Conservation (phyloP, 805 yeast species). For the Brettanomyces sp. region DNA sequence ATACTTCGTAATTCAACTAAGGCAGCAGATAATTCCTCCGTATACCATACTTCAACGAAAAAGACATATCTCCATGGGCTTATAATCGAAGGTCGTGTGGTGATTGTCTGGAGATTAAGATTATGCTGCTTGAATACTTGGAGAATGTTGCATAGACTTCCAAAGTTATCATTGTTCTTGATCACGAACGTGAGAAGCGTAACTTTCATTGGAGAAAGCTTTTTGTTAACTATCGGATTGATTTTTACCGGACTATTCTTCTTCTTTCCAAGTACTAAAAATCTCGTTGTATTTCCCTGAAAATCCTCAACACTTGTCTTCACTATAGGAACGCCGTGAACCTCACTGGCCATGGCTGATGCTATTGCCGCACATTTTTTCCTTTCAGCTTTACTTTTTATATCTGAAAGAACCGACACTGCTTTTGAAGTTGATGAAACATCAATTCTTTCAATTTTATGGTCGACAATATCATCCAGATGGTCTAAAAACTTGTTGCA, state of each 20-base stretch:
- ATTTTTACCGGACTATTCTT: neutral
- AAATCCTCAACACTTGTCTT: constrained; percentile 58
- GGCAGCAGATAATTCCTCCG: constrained; percentile 22
- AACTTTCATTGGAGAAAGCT: constrained; percentile 22
- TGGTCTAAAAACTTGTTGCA: constrained; percentile 46
- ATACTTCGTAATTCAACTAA: constrained; percentile 30
- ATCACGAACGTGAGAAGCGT: constrained; percentile 60
- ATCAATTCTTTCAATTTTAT: constrained; percentile 46
- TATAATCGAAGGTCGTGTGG: constrained; percentile 64
- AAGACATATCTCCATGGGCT: constrained; percentile 76
- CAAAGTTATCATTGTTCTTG: constrained; percentile 54
- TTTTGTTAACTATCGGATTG: neutral
- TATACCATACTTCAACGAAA: constrained; percentile 57
- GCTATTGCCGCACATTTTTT: constrained; percentile 61
- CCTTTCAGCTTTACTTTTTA: constrained; percentile 23
- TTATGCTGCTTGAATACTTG: constrained; percentile 43
- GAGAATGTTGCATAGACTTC: constrained; percentile 63
- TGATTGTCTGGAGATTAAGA: constrained; percentile 61
- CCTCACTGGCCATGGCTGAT: constrained; percentile 53
- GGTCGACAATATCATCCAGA: constrained; percentile 21
- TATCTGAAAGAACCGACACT: constrained; percentile 48
- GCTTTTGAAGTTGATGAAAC: constrained; percentile 79
- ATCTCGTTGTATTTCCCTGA: constrained; percentile 75
- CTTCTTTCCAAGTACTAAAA: constrained; percentile 51
- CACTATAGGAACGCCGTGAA: constrained; percentile 49